Conservation (phyloP, 2,329 filamentous ascomycete species). For the Blumeria graminis region DNA sequence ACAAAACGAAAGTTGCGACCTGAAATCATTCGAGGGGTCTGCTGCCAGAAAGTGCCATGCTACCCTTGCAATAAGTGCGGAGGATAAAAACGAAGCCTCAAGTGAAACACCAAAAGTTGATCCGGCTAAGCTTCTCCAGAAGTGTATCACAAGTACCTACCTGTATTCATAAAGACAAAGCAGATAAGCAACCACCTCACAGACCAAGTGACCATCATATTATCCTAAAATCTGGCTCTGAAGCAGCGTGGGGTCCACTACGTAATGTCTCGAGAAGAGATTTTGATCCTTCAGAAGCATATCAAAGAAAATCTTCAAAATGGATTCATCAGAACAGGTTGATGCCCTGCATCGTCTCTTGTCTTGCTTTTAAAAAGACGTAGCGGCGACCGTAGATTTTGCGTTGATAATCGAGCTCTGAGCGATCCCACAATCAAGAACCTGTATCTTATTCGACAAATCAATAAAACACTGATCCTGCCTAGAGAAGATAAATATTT, state of each 20-base stretch:
- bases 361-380: too few relatives aligned
- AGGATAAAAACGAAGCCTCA: not conserved
- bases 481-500: not conserved
- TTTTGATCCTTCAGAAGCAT: too few relatives aligned
- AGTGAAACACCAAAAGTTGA: not conserved
- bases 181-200: not conserved
- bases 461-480: constrained; percentile 2
- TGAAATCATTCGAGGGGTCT: not conserved
- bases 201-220: not conserved
- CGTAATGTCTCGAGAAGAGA: too few relatives aligned
- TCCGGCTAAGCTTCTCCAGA: not conserved
- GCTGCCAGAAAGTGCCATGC: too few relatives aligned
- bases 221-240: not conserved
- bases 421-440: too few relatives aligned
- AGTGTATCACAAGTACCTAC: not conserved
- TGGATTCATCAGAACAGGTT: too few relatives aligned
- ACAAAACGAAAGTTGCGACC: too few relatives aligned
- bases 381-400: too few relatives aligned
- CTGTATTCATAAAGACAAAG: not conserved
- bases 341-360: not conserved
- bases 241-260: not conserved
- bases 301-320: too few relatives aligned
- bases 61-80: not conserved
- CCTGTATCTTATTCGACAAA: not conserved
- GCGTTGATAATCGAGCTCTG: too few relatives aligned